phyloP scores from a whole-genome alignment of 2,329 filamentous ascomycete species.

The Fusarium nelsonii region DNA sequence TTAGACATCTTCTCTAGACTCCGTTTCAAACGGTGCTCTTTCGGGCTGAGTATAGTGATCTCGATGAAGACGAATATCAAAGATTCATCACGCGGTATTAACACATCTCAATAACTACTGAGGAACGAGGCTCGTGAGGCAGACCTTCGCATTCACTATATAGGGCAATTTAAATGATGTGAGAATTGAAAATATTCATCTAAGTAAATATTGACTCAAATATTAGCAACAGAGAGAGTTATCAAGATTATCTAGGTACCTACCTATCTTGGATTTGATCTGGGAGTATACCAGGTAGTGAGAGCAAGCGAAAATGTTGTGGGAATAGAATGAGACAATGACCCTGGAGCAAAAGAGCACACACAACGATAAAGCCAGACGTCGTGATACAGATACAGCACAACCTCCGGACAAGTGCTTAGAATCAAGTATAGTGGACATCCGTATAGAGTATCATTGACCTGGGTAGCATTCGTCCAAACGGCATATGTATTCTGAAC shows the following conservation, averaged over 20 bases:
- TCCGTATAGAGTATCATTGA: background rate
- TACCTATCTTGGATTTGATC: background rate
- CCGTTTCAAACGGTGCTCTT: conserved; percentile 31
- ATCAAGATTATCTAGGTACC: no score
- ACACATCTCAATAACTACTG: background rate
- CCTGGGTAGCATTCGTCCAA: background rate
- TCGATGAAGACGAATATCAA: conserved; percentile 24
- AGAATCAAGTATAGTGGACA: background rate
- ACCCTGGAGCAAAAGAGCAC: background rate
- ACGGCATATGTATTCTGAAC: background rate
- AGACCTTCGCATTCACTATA: background rate
- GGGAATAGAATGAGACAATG: background rate
- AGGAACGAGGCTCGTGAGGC: background rate
- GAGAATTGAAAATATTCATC: background rate
- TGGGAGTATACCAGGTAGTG: no score
- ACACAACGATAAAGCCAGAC: background rate
- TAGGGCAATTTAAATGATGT: no score
- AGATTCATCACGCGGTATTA: conserved; percentile 3
- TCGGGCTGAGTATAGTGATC: conserved; percentile 3
- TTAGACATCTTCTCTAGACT: background rate
- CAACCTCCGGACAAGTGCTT: background rate
- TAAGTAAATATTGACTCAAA: background rate
- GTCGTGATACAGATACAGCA: background rate
- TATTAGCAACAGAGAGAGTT: background rate
- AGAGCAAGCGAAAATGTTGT: no score